phyloP scores from a whole-genome alignment of 2,329 filamentous ascomycete genomes.

The Epichloe hybrida region DNA sequence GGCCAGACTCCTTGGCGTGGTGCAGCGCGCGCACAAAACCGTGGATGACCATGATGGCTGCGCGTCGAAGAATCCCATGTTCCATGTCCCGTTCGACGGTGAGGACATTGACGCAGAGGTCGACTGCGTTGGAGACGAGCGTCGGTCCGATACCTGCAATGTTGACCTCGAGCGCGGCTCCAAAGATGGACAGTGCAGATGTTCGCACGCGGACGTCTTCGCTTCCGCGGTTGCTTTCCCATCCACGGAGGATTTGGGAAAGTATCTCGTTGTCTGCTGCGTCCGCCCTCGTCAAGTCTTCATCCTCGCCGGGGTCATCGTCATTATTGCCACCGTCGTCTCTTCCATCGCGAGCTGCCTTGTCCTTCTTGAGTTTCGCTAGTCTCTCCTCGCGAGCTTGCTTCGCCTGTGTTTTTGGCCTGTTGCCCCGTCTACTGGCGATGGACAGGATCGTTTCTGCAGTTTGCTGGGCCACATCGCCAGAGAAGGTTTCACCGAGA shows the following conservation, averaged over 20 bases:
- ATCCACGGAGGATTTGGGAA: slow-evolving; percentile 48
- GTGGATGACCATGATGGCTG: slow-evolving; percentile 51
- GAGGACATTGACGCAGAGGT: slow-evolving; percentile 49
- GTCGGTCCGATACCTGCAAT: slow-evolving; percentile 39
- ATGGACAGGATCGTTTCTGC: slow-evolving; percentile 48
- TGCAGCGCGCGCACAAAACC: slow-evolving; percentile 48
- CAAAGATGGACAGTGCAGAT: slow-evolving; percentile 55
- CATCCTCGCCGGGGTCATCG: slow-evolving; percentile 20
- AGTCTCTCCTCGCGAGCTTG: slow-evolving; percentile 38
- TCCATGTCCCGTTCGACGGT: slow-evolving; percentile 46
- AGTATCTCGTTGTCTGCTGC: slow-evolving; percentile 36
- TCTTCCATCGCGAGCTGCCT: slow-evolving; percentile 18
- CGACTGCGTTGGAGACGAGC: slow-evolving; percentile 42
- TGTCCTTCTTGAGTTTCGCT: slow-evolving; percentile 31
- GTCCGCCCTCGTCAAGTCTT: slow-evolving; percentile 30
- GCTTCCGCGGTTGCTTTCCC: slow-evolving; percentile 50
- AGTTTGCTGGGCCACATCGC: slow-evolving; percentile 37
- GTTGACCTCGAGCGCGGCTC: slow-evolving; percentile 45
- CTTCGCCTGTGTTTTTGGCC: slow-evolving; percentile 43
- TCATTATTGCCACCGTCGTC: slow-evolving; percentile 28
- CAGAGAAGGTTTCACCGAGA: slow-evolving; percentile 41
- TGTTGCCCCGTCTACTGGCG: slow-evolving; percentile 47
- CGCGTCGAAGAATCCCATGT: slow-evolving; percentile 51
- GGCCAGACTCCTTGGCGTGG: slow-evolving; percentile 31
- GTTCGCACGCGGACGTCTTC: slow-evolving; percentile 59